These are phyloP conservation scores for Stereum hirsutum DNA, from an alignment of 1,284 basidiomycete genomes.

Conservation along the genomic window DNA sequence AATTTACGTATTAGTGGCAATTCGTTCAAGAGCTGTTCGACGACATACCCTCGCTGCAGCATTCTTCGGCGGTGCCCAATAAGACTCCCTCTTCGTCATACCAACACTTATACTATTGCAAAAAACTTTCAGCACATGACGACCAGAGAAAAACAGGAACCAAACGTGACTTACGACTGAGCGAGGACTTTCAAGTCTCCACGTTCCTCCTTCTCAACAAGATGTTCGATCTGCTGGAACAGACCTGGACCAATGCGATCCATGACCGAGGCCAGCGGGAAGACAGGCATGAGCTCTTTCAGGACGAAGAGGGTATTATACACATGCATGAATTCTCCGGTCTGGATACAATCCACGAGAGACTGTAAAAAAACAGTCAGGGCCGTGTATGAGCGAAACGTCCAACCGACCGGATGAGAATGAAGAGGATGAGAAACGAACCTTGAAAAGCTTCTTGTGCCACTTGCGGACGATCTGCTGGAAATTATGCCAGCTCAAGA, in stretches of 20 bases:
- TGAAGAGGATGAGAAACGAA: slow-evolving; percentile 18
- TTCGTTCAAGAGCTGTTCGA: not conserved
- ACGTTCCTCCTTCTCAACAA: slow-evolving; percentile 67
- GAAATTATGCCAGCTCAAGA: slow-evolving; percentile 67
- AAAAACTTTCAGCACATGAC: too few relatives aligned
- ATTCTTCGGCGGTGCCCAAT: slow-evolving; percentile 37
- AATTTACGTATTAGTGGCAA: slow-evolving; percentile 14
- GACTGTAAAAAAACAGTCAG: slow-evolving; percentile 27
- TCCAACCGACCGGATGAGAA: too few relatives aligned
- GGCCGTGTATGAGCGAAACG: too few relatives aligned
- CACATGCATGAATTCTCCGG: slow-evolving; percentile 89
- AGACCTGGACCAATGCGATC: slow-evolving; percentile 48
- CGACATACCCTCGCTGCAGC: slow-evolving; percentile 1
- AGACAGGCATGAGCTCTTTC: slow-evolving; percentile 82
- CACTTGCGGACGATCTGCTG: slow-evolving; percentile 72
- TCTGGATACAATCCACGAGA: slow-evolving; percentile 55
- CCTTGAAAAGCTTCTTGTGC: slow-evolving; percentile 67
- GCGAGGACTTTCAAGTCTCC: slow-evolving; percentile 80
- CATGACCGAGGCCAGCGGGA: slow-evolving; percentile 62
- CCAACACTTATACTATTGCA: too few relatives aligned
- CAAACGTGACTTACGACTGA: slow-evolving; percentile 47
- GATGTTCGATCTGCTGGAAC: slow-evolving; percentile 54
- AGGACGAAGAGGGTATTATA: slow-evolving; percentile 88
- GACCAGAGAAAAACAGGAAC: too few relatives aligned
- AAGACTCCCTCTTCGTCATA: slow-evolving; percentile 56